Conservation (phyloP, 768 basidiomycete species). For the Candolleomyces aberdarensis region DNA sequence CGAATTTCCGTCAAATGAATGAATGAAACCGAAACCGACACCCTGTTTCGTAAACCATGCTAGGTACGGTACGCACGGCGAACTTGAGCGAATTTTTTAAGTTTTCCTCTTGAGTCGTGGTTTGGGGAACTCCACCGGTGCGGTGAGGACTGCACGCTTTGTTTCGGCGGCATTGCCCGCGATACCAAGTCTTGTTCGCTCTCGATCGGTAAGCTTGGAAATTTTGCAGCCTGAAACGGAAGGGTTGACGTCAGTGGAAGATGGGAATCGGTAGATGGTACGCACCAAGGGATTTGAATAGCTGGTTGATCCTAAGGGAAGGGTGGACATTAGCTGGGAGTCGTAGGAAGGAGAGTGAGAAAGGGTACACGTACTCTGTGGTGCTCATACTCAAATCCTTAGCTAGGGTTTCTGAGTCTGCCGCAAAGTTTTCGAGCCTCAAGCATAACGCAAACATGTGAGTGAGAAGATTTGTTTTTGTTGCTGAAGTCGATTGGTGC, state of each 20-base stretch:
- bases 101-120: conserved; percentile 38
- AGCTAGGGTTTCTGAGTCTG: conserved; percentile 66
- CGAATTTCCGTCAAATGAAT: no score
- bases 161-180: conserved; percentile 57
- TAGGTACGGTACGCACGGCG: neutral
- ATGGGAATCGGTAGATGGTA: conserved; percentile 1
- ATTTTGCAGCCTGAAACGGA: conserved; percentile 65
- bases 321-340: conserved; percentile 5
- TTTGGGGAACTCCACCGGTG: conserved; percentile 83
- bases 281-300: conserved; percentile 75
- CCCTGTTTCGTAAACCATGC: no score
- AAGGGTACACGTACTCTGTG: conserved; percentile 51
- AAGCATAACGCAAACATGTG: conserved; percentile 82
- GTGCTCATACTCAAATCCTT: conserved; percentile 68
- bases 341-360: neutral
- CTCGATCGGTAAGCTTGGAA: conserved; percentile 49
- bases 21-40: no score
- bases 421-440: conserved; percentile 71
- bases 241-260: neutral
- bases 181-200: conserved; percentile 69
- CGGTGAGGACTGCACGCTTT: conserved; percentile 70
- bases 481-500: conserved; percentile 61
- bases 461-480: conserved; percentile 68
- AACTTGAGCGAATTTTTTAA: neutral
- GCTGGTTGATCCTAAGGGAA: conserved; percentile 43